Base-by-base conservation (phyloP, 805 yeast species). In the baker's yeast (Saccharomyces cerevisiae) region DNA sequence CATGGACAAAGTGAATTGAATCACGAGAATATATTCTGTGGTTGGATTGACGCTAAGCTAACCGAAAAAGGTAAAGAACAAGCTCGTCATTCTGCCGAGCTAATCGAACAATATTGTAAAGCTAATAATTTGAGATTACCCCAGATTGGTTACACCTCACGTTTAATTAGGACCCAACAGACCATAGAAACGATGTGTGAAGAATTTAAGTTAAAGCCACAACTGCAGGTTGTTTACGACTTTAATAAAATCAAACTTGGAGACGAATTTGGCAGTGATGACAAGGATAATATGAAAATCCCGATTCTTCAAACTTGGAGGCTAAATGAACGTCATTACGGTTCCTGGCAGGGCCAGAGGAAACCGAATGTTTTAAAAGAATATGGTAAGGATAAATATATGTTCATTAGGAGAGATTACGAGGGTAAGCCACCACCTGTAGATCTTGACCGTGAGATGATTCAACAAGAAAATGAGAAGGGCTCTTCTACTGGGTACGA, bases 1-100 rank as follows among this genome's bases (percentile, higher is more conserved):
- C 94, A 86, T 74, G 94, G 94, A 4, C 85, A 86, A 67, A 83
- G 89, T 62, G 82, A 80, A 62, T 83, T 87, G 81, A 86, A 86
- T 67, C 80, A 83, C 65, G 78, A 79, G 64, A 81, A 84, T 70
- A 73, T 80, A 57, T 86, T 86, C 71, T 85, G 91, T 68, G 94
- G 94, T 24, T 86, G 94, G 94, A 81, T 84, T 29, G 90, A 86
- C 70, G 82, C 84, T 36, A 74, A 78, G 54, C 73, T 86, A 62
- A 82, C 89, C 8, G 80, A 71, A 8, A 76, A 78, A 56, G 94
- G 94, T 48, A 71, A 74, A 59, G 73, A 74, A 58, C 91, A 86
- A 70, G 91, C 91, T 22, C 63, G 65, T 47, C 72, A 78, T 59
- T 84, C 88, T 36, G 88, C 87, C 29, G 73, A 74, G 52, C 69